A percentile compares a stretch with the other conserved stretches of the same genome.
These are phyloP conservation scores for Saturnispora serradocipensis DNA, from an alignment of 805 yeast species.

Conservation along the genomic window DNA sequence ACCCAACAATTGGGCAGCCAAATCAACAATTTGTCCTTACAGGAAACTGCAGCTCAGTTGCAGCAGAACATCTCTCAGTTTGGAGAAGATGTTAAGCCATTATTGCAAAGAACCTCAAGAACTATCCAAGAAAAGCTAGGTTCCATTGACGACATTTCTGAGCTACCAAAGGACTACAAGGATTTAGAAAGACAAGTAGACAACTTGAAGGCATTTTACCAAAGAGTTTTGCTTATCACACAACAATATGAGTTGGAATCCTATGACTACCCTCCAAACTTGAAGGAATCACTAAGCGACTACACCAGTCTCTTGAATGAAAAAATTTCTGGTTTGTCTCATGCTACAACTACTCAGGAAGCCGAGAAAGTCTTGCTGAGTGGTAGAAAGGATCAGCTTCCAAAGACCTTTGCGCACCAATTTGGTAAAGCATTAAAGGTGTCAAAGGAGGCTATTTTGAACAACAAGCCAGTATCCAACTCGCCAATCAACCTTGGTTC, in stretches of 20 bases:
- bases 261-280: conserved; percentile 77
- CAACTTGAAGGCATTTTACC: conserved; percentile 51
- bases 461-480: conserved; percentile 9
- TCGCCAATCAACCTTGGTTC: conserved; percentile 7
- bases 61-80: conserved; percentile 26
- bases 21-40: conserved; percentile 27
- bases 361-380: conserved; percentile 46
- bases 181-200: conserved; percentile 61
- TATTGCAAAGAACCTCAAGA: conserved; percentile 50
- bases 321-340: conserved; percentile 50
- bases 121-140: conserved; percentile 53
- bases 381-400: conserved; percentile 31
- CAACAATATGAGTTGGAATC: conserved; percentile 64
- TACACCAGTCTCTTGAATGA: conserved; percentile 48
- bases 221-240: conserved; percentile 39
- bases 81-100: conserved; percentile 37
- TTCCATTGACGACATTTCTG: conserved; percentile 56
- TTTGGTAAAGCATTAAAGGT: conserved; percentile 46
- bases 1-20: conserved; percentile 15
- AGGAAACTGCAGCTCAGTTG: conserved; percentile 29
- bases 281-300: conserved; percentile 55
- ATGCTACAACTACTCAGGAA: conserved; percentile 58
- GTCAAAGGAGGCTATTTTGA: conserved; percentile 36
- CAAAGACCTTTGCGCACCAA: conserved; percentile 70
- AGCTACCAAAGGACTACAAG: conserved; percentile 65